A percentile compares a stretch with the other conserved stretches of the same genome.
Evolutionary conservation across 1,284 basidiomycete species (phyloP).

Genomic region (Moesziomyces sp.): DNA sequence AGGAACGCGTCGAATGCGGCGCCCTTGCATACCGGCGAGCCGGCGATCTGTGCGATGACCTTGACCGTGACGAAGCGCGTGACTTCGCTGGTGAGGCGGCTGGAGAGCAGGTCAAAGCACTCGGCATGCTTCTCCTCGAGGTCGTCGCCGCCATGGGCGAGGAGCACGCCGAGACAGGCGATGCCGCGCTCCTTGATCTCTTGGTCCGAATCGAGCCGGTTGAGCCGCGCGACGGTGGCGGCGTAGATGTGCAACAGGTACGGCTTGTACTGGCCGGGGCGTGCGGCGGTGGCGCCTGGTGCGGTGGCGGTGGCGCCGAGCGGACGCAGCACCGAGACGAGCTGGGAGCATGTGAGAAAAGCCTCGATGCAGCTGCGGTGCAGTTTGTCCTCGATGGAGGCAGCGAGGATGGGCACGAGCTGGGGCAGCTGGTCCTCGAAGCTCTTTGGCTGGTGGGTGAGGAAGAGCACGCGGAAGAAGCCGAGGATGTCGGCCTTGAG

Average conservation of each 20-base stretch:
- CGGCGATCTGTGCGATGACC: constrained; percentile 70
- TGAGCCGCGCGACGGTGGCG: constrained; percentile 78
- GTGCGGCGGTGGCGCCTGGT: background rate
- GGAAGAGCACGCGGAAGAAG: constrained; percentile 86
- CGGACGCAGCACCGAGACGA: constrained; percentile 70
- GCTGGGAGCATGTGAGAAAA: constrained; percentile 73
- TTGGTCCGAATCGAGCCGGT: constrained; percentile 85
- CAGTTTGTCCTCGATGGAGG: constrained; percentile 73
- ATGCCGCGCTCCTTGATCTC: constrained; percentile 88
- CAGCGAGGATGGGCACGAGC: constrained; percentile 79
- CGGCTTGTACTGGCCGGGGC: constrained; percentile 37
- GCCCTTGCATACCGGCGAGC: constrained; percentile 69
- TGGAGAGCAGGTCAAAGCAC: constrained; percentile 77
- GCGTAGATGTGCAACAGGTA: constrained; percentile 73
- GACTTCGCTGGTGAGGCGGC: constrained; percentile 75
- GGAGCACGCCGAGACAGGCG: constrained; percentile 82
- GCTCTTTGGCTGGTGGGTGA: constrained; percentile 78
- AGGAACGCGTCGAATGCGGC: constrained; percentile 77
- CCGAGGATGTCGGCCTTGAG: constrained; percentile 76
- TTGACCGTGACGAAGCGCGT: constrained; percentile 71
- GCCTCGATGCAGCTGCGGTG: constrained; percentile 70
- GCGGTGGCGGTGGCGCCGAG: constrained; percentile 11
- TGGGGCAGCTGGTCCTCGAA: constrained; percentile 75
- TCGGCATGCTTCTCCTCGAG: constrained; percentile 68
- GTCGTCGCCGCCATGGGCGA: constrained; percentile 84